These are phyloP conservation scores for Picochlorum costavermella DNA, from an alignment of 139 green algal species.

Conservation along the genomic window DNA sequence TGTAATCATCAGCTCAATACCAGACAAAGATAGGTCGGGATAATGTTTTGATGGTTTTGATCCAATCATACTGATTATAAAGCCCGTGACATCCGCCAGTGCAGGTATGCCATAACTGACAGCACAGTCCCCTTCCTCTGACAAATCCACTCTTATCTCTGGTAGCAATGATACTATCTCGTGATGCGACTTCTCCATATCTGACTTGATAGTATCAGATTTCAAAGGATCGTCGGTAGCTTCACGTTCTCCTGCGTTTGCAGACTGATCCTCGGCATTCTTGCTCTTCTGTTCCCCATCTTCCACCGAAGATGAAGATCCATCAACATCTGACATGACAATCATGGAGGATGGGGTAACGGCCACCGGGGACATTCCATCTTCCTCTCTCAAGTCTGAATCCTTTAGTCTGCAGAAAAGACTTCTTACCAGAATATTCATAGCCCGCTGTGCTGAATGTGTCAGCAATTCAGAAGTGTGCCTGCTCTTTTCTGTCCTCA, in stretches of 20 bases:
- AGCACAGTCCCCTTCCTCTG: not conserved
- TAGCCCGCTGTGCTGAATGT: slow-evolving; percentile 44
- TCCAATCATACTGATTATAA: slow-evolving; percentile 37
- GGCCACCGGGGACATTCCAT: not conserved
- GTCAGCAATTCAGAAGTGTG: slow-evolving; percentile 55
- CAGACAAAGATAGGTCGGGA: slow-evolving; percentile 53
- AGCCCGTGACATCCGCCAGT: slow-evolving; percentile 33
- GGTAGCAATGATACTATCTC: slow-evolving; percentile 12
- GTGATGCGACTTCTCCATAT: slow-evolving; percentile 2
- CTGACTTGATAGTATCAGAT: slow-evolving; percentile 1
- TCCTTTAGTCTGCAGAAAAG: slow-evolving; percentile 46
- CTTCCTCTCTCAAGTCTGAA: slow-evolving; percentile 5
- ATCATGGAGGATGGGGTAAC: slow-evolving; percentile 1
- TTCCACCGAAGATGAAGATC: not conserved
- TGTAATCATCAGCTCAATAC: slow-evolving; percentile 60
- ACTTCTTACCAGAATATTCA: slow-evolving; percentile 46
- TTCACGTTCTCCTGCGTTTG: not conserved
- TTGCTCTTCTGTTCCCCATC: not conserved
- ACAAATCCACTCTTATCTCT: not conserved
- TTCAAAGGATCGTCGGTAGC: not conserved
- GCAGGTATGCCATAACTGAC: slow-evolving; percentile 28
- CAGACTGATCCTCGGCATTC: not conserved
- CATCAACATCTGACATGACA: not conserved
- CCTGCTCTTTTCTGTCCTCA: slow-evolving; percentile 41
- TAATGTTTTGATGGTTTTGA: slow-evolving; percentile 6